Evolutionary conservation across 495 filamentous ascomycete genomes (phyloP).

Genomic region (Delitschia confertaspora): DNA sequence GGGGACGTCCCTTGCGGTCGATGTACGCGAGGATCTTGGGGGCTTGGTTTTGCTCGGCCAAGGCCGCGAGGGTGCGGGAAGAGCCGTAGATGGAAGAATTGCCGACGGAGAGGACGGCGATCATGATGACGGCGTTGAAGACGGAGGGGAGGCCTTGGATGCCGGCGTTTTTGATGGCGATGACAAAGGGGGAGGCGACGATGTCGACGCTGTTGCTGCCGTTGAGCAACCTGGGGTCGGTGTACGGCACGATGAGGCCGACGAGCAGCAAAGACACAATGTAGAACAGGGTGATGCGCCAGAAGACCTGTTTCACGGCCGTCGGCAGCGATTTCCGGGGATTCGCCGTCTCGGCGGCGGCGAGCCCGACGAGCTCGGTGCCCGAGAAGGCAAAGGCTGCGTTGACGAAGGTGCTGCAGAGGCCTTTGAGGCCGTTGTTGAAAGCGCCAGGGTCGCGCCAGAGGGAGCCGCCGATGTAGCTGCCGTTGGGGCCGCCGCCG

Average conservation of each 20-base stretch:
- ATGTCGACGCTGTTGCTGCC: constrained; percentile 16
- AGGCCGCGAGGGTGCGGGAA: constrained; percentile 34
- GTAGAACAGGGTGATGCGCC: constrained; percentile 69
- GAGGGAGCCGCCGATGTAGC: constrained; percentile 75
- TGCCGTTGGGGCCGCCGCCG: constrained; percentile 64
- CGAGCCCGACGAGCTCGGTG: constrained; percentile 87
- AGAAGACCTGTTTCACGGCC: constrained; percentile 90
- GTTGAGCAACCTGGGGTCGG: constrained; percentile 25
- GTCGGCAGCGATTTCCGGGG: constrained; percentile 78
- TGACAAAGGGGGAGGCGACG: constrained; percentile 34
- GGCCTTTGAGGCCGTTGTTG: constrained; percentile 84
- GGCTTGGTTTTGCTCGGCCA: constrained; percentile 35
- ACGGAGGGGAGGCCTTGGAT: constrained; percentile 33
- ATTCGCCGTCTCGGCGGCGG: constrained; percentile 79
- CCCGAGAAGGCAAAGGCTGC: constrained; percentile 89
- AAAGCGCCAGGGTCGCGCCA: constrained; percentile 87
- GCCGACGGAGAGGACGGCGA: constrained; percentile 36
- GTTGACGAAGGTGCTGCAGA: constrained; percentile 89
- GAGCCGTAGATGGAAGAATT: constrained; percentile 36
- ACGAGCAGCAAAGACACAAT: constrained; percentile 33
- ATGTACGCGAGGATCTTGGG: constrained; percentile 36
- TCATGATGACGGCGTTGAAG: constrained; percentile 37
- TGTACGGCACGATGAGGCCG: constrained; percentile 33
- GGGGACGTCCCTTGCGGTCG: constrained; percentile 34
- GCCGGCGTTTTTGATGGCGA: constrained; percentile 34